Evolutionary conservation across 1,139 yeast species (phyloP).

Genomic region (Candida labiduridarum): DNA sequence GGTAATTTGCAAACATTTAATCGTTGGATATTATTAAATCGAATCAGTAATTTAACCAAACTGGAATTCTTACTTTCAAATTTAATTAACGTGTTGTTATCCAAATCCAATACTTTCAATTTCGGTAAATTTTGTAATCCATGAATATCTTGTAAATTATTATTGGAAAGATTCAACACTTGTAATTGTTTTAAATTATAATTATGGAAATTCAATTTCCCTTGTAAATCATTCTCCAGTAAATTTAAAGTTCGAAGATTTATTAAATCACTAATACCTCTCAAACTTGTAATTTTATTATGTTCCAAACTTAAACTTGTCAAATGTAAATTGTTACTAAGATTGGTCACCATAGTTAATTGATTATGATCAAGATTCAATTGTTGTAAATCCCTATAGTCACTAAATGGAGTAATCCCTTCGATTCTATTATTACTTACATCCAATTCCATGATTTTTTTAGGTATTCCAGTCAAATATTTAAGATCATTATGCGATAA

Average conservation of each 20-base stretch:
- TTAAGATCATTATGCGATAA: conserved; percentile 46
- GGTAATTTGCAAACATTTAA: conserved; percentile 40
- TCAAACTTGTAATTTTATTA: conserved; percentile 35
- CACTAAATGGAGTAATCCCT: conserved; percentile 44
- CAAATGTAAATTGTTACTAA: conserved; percentile 39
- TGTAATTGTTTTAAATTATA: conserved; percentile 44
- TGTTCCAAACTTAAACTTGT: conserved; percentile 34
- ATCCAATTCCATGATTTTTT: conserved; percentile 35
- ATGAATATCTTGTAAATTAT: conserved; percentile 32
- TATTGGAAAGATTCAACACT: conserved; percentile 48
- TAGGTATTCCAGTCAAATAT: conserved; percentile 52
- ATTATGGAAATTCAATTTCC: conserved; percentile 38
- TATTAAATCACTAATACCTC: conserved; percentile 41
- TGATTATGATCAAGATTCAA: conserved; percentile 43
- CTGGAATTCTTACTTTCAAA: conserved; percentile 22
- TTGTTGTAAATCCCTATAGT: conserved; percentile 44
- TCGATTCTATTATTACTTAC: conserved; percentile 42
- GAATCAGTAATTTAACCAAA: conserved; percentile 48
- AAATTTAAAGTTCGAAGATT: conserved; percentile 46
- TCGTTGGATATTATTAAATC: conserved; percentile 36
- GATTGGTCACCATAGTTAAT: conserved; percentile 34
- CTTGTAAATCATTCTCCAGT: conserved; percentile 44
- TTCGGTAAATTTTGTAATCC: conserved; percentile 40
- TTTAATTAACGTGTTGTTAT: conserved; percentile 41
- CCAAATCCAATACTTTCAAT: conserved; percentile 44